Evolutionary conservation across 768 basidiomycete species (phyloP), one percentile per base, ranked within the genome.

Genomic region (Macrocybe gigantea): DNA sequence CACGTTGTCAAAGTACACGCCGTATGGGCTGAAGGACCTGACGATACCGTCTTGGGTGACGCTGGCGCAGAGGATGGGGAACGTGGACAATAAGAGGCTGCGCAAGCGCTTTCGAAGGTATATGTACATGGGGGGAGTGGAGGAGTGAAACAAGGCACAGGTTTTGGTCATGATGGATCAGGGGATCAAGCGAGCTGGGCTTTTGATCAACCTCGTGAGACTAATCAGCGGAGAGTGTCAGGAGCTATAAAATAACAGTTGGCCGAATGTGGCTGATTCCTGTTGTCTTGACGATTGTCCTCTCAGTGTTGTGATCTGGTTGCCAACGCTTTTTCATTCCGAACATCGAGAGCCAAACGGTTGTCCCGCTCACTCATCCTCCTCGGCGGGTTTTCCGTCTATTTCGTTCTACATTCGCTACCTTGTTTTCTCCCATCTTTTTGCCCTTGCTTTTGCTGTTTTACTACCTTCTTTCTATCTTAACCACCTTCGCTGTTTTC

Each of bases 21-120:
- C 89, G 40, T 95, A 90, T 64, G 63, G 57, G 55, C 71, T 94
- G 79, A 53, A 51, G 46, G 91, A 94, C 60, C 68, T 94, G 68
- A 93, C 90, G 53, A 81, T 94, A 33, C 63, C 69, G 49, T 81
- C 80, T 46, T 94, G 87, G 82, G 64, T 88, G 44, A 68, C 66
- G 51, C 71, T 93, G 41, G 89, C 78, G 49, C 77, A 78, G 57
- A 65, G 72, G 59, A 59, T 94, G 53, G 80, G 76, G 44, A 70
- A 78, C 55, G 60, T 64, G 36, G 70, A 73, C 61, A 67, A 76
- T 56, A 65, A 60, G 59, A 74, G 72, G 64, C 60, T 89, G 60
- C 79, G 85, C 63, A 72, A 71, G 60, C 65, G 67, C 64, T 94
- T 91, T 66, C 71, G 70, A 58, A 64, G 71, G 63, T 82, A 81